Conservation (phyloP, 1,139 yeast genomes). For the Zhuliangozyma blackwelliae region DNA sequence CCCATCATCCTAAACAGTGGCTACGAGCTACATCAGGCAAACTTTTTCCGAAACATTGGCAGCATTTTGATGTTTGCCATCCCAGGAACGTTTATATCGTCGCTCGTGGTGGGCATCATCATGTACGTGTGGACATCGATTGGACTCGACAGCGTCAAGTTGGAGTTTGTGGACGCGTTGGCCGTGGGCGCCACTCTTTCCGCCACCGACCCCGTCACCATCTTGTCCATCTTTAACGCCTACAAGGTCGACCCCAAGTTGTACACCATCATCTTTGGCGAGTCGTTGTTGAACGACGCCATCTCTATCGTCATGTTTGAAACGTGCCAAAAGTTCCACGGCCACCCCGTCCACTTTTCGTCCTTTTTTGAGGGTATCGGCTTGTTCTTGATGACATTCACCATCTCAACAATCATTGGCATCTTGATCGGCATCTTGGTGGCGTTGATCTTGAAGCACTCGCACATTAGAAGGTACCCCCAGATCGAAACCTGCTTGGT, state of each 20-base stretch:
- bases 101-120: slow-evolving; percentile 82
- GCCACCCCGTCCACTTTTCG: slow-evolving; percentile 67
- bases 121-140: slow-evolving; percentile 85
- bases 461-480: slow-evolving; percentile 89
- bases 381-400: slow-evolving; percentile 86
- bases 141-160: slow-evolving; percentile 82
- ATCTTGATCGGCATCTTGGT: slow-evolving; percentile 81
- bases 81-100: slow-evolving; percentile 92
- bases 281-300: slow-evolving; percentile 91
- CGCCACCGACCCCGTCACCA: slow-evolving; percentile 98
- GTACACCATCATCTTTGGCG: slow-evolving; percentile 96
- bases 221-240: slow-evolving; percentile 91
- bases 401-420: slow-evolving; percentile 90
- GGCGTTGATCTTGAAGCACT: slow-evolving; percentile 85
- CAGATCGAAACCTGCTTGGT: slow-evolving; percentile 95
- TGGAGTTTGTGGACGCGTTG: slow-evolving; percentile 92
- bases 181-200: slow-evolving; percentile 97
- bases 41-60: slow-evolving; percentile 88
- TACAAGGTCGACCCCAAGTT: slow-evolving; percentile 97
- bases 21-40: slow-evolving; percentile 91
- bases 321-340: slow-evolving; percentile 95
- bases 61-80: slow-evolving; percentile 93
- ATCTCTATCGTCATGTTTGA: slow-evolving; percentile 99
- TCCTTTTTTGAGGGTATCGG: slow-evolving; percentile 93
- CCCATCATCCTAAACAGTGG: slow-evolving; percentile 97